Conservation (phyloP, 2,329 filamentous ascomycete species). For the Penicillium sp. region DNA sequence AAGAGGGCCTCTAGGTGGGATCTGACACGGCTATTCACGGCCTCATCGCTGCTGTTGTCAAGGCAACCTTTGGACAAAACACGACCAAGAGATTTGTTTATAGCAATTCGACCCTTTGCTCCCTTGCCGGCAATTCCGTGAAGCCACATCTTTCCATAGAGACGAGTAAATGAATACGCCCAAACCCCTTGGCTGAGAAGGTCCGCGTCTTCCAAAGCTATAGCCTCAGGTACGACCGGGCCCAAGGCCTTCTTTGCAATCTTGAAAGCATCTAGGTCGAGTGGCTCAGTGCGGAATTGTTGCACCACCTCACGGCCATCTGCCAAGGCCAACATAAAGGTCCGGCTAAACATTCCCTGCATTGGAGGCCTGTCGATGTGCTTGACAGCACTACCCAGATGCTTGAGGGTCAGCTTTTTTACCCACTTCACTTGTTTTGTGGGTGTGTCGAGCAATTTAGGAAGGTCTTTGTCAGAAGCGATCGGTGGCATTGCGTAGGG, state of each 20-base stretch:
- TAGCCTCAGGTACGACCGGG: background rate
- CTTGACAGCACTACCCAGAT: slow-evolving; percentile 26
- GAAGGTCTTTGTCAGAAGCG: slow-evolving; percentile 10
- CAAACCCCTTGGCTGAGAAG: slow-evolving; percentile 3
- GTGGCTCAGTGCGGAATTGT: slow-evolving; percentile 19
- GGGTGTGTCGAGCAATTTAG: slow-evolving; percentile 23
- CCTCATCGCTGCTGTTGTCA: slow-evolving; percentile 17
- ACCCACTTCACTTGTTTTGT: slow-evolving; percentile 26
- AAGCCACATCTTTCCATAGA: slow-evolving; percentile 23
- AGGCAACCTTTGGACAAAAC: slow-evolving; percentile 24
- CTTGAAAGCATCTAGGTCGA: slow-evolving; percentile 5
- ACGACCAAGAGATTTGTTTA: slow-evolving; percentile 22
- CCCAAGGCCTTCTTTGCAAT: background rate
- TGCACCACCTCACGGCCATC: slow-evolving; percentile 20
- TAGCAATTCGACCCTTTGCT: slow-evolving; percentile 19
- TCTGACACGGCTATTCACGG: slow-evolving; percentile 16
- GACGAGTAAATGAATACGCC: slow-evolving; percentile 14
- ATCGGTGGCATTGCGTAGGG: slow-evolving; percentile 1
- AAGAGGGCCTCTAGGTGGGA: slow-evolving; percentile 23
- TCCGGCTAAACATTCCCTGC: slow-evolving; percentile 30
- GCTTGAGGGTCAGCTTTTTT: slow-evolving; percentile 26
- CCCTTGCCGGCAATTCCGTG: slow-evolving; percentile 21
- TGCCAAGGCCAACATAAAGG: slow-evolving; percentile 22
- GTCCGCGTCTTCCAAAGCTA: slow-evolving; percentile 5
- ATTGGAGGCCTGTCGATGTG: slow-evolving; percentile 26